Percentiles rank a stretch among this genome's conserved stretches.
Conservation (phyloP, 1,284 basidiomycete genomes). For the Leccinum griseonigrum region DNA sequence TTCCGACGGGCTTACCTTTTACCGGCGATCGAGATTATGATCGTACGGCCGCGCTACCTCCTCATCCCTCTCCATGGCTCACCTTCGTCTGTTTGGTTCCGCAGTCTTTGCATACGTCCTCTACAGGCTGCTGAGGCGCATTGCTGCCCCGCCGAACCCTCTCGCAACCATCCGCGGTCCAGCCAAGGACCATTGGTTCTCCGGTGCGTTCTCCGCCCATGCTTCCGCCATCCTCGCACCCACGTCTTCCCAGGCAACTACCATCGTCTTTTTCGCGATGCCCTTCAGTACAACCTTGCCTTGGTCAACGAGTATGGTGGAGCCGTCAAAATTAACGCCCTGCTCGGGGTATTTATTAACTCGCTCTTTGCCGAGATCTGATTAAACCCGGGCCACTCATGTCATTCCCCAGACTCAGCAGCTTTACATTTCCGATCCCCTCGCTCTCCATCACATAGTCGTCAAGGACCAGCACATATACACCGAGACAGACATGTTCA, state of each 20-base stretch:
- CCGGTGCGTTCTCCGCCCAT: conserved; percentile 27
- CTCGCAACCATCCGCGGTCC: conserved; percentile 24
- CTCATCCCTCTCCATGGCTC: not conserved
- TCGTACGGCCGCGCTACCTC: not conserved
- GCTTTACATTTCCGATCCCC: conserved; percentile 49
- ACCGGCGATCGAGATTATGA: not conserved
- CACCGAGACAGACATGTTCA: conserved; percentile 50
- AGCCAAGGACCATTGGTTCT: conserved; percentile 37
- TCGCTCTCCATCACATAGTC: conserved; percentile 44
- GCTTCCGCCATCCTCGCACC: not conserved
- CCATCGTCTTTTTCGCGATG: conserved; percentile 47
- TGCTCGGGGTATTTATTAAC: conserved; percentile 44
- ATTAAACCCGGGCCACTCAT: not conserved
- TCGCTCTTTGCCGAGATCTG: not conserved
- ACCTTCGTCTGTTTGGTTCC: not conserved
- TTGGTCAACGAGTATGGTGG: conserved; percentile 47
- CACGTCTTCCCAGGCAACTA: conserved; percentile 41
- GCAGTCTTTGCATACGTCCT: conserved; percentile 13
- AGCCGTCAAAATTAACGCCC: conserved; percentile 46
- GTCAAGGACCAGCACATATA: conserved; percentile 49
- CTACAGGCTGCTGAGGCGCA: conserved; percentile 15
- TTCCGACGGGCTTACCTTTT: not conserved
- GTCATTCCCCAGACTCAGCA: conserved; percentile 34
- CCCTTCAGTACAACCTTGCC: conserved; percentile 45
- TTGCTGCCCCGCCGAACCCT: conserved; percentile 10